These are phyloP conservation scores for Magnaporthiopsis rhizophila DNA, from an alignment of 2,329 filamentous ascomycete species.

Conservation along the genomic window DNA sequence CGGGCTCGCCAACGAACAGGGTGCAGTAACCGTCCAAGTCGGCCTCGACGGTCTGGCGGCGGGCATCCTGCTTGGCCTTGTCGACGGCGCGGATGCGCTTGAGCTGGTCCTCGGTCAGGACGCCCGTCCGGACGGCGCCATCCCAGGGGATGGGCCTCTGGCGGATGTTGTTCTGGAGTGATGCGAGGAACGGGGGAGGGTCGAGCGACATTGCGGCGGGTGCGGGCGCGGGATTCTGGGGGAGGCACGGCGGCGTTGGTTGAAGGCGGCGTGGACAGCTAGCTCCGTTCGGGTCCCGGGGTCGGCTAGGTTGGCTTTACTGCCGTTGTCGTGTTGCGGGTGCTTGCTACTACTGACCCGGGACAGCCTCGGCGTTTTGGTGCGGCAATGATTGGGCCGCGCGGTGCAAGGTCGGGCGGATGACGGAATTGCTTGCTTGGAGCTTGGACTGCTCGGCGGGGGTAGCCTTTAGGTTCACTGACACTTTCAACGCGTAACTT, in stretches of 20 bases:
- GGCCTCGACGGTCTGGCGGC: slow-evolving; percentile 70
- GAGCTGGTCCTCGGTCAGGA: slow-evolving; percentile 87
- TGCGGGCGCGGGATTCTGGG: not conserved
- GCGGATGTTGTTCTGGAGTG: slow-evolving; percentile 94
- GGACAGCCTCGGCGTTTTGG: not conserved
- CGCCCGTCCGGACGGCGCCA: slow-evolving; percentile 85
- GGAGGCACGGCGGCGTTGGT: not conserved
- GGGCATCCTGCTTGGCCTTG: slow-evolving; percentile 88
- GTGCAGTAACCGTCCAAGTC: slow-evolving; percentile 73
- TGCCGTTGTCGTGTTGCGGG: not conserved
- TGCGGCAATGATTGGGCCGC: not conserved
- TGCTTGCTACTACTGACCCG: not conserved
- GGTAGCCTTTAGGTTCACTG: no score
- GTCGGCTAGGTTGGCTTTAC: not conserved
- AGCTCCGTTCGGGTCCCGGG: not conserved
- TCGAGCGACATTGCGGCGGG: slow-evolving; percentile 72
- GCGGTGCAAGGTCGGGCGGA: slow-evolving; percentile 5
- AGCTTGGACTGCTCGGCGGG: not conserved
- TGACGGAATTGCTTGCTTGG: slow-evolving; percentile 7
- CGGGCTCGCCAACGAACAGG: slow-evolving; percentile 71
- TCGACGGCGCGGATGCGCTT: slow-evolving; percentile 95
- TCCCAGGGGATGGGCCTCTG: slow-evolving; percentile 96
- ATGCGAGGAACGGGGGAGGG: slow-evolving; percentile 74
- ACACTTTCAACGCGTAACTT: no score
- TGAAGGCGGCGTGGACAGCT: slow-evolving; percentile 1